Evolutionary conservation across 1,284 basidiomycete species (phyloP).

Genomic region (Thecaphora thlaspeos): DNA sequence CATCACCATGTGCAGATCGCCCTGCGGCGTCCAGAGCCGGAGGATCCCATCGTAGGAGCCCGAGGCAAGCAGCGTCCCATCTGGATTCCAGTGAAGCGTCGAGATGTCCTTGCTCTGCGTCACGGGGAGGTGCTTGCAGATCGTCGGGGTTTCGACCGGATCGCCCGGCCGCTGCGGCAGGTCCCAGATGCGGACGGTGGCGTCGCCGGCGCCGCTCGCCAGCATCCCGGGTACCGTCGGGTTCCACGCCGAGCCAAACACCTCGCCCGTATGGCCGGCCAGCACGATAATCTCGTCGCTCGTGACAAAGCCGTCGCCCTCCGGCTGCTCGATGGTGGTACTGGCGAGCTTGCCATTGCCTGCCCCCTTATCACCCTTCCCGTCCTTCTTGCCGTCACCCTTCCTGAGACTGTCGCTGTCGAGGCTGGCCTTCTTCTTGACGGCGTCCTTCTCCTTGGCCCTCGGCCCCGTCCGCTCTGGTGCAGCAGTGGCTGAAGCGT

Average conservation of each 20-base stretch:
- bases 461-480: background rate
- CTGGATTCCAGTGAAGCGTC: conserved; percentile 57
- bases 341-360: conserved; percentile 22
- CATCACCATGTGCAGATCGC: conserved; percentile 57
- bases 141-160: conserved; percentile 33
- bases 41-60: conserved; percentile 57
- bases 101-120: conserved; percentile 55
- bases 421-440: conserved; percentile 29
- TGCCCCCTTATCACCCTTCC: conserved; percentile 12
- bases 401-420: conserved; percentile 13
- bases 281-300: conserved; percentile 38
- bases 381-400: conserved; percentile 27
- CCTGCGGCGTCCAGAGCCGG: conserved; percentile 57
- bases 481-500: no score
- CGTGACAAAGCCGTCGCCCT: conserved; percentile 26
- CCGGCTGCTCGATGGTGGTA: conserved; percentile 27
- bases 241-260: conserved; percentile 57
- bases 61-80: conserved; percentile 55
- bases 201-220: conserved; percentile 55
- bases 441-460: conserved; percentile 19
- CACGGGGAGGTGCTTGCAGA: conserved; percentile 56
- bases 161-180: conserved; percentile 33
- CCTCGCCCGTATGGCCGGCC: conserved; percentile 51
- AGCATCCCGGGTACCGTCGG: conserved; percentile 55
- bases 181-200: conserved; percentile 58